phyloP scores from a whole-genome alignment of 2,329 filamentous ascomycete genomes.

The Alternaria triticina region DNA sequence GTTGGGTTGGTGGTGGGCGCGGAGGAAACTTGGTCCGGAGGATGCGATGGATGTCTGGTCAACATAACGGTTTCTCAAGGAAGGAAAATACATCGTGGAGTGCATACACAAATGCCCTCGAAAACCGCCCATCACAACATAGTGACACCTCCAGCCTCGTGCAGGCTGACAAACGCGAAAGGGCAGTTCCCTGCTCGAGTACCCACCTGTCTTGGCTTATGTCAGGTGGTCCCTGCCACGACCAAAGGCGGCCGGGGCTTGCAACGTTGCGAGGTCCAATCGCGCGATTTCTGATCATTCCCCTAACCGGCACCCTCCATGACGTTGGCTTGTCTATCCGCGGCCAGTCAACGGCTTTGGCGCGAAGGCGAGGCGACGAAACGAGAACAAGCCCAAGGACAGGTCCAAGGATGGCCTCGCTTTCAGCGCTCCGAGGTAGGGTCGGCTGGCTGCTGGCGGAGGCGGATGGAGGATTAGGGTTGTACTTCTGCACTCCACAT shows the following conservation, averaged over 20 bases:
- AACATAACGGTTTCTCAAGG: neutral
- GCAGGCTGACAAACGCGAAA: neutral
- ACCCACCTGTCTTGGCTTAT: slow-evolving; percentile 8
- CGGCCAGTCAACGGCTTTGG: slow-evolving; percentile 6
- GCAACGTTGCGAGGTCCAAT: slow-evolving; percentile 18
- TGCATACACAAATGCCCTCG: neutral
- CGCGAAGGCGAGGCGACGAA: neutral
- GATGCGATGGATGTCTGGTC: neutral
- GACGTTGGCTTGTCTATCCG: slow-evolving; percentile 29
- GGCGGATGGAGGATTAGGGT: neutral
- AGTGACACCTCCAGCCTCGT: neutral
- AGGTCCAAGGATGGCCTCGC: neutral
- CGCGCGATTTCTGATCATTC: slow-evolving; percentile 34
- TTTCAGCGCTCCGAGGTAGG: neutral
- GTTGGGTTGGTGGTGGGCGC: neutral
- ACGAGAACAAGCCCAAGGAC: too few species aligned
- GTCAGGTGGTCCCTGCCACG: slow-evolving; percentile 3
- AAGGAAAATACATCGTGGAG: neutral
- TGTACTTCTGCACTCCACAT: slow-evolving; percentile 3
- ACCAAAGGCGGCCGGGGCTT: slow-evolving; percentile 29
- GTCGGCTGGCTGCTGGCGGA: neutral
- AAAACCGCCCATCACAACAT: too few species aligned
- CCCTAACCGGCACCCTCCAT: slow-evolving; percentile 34
- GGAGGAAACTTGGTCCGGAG: neutral
- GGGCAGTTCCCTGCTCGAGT: neutral